Evolutionary conservation across 1,139 yeast genomes (phyloP).

Genomic region (Taphrina betulina): DNA sequence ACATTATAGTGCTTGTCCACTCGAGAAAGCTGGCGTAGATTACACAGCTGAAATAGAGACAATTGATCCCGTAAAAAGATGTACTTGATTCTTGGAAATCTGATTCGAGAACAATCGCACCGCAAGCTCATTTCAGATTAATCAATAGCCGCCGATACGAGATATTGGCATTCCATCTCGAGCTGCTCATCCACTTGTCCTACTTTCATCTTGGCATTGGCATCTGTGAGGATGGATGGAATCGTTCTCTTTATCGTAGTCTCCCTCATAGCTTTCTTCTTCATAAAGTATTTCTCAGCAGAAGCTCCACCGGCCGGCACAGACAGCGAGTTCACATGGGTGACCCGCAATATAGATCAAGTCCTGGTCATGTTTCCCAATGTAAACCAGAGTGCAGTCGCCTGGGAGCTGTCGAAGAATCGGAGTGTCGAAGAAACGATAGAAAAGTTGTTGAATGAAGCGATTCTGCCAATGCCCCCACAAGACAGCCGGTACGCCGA

Average conservation of each 20-base stretch:
- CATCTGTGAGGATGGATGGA: neutral
- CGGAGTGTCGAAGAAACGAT: constrained; percentile 34
- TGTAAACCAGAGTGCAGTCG: constrained; percentile 30
- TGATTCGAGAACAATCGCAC: too few relatives aligned
- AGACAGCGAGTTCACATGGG: constrained; percentile 22
- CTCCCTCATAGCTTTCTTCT: constrained; percentile 20
- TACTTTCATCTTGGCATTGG: too few relatives aligned
- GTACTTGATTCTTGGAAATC: too few relatives aligned
- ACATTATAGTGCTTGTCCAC: too few relatives aligned
- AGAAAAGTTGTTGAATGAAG: constrained; percentile 32
- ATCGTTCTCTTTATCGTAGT: constrained; percentile 14
- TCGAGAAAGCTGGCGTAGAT: too few relatives aligned
- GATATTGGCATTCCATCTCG: too few relatives aligned
- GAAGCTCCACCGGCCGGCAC: constrained; percentile 23
- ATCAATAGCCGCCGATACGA: too few relatives aligned
- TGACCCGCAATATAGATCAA: constrained; percentile 16
- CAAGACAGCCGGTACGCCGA: constrained; percentile 13
- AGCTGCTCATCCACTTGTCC: too few relatives aligned
- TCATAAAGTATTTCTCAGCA: constrained; percentile 14
- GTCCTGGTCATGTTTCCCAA: constrained; percentile 35
- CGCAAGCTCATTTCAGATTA: too few relatives aligned
- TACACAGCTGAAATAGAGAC: too few relatives aligned
- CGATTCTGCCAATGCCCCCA: constrained; percentile 29
- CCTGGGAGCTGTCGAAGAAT: constrained; percentile 34
- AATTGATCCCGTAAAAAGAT: too few relatives aligned